Evolutionary conservation across 768 basidiomycete species (phyloP).

Genomic region (Solioccasus polychromus): DNA sequence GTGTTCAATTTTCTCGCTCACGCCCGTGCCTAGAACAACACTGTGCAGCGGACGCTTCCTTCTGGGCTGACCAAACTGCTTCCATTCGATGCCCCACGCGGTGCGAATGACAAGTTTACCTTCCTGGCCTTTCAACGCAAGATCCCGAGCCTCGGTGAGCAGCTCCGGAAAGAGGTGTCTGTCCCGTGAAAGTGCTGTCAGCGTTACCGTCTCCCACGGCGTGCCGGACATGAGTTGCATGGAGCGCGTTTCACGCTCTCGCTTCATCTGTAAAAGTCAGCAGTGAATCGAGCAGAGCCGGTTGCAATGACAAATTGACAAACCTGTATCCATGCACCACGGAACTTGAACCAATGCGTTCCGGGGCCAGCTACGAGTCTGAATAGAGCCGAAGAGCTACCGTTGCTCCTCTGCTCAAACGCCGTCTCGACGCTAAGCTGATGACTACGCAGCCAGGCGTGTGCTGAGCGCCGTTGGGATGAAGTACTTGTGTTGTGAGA

Average conservation of each 20-base stretch:
- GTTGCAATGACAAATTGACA: conserved; percentile 5
- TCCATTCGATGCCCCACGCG: conserved; percentile 96
- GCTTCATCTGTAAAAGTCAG: conserved; percentile 64
- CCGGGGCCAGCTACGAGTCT: conserved; percentile 96
- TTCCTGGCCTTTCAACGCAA: conserved; percentile 82
- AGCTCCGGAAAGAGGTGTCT: conserved; percentile 75
- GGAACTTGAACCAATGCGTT: conserved; percentile 87
- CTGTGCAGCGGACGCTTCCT: conserved; percentile 82
- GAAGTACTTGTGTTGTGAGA: conserved; percentile 54
- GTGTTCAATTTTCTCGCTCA: conserved; percentile 78
- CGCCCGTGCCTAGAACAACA: conserved; percentile 80
- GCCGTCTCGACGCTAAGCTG: conserved; percentile 93
- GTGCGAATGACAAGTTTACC: conserved; percentile 96
- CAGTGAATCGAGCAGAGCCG: background rate
- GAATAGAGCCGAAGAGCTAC: conserved; percentile 85
- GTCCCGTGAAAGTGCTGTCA: conserved; percentile 90
- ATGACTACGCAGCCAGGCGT: conserved; percentile 70
- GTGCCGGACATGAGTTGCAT: conserved; percentile 88
- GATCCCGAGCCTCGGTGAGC: conserved; percentile 83
- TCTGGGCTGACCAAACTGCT: conserved; percentile 89
- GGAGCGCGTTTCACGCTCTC: conserved; percentile 90
- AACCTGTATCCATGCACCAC: conserved; percentile 95
- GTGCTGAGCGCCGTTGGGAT: conserved; percentile 22
- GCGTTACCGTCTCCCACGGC: conserved; percentile 96
- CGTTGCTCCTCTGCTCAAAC: conserved; percentile 86